Evolutionary conservation across 2,329 filamentous ascomycete species (phyloP).

Genomic region (Tetracladium maxilliforme): DNA sequence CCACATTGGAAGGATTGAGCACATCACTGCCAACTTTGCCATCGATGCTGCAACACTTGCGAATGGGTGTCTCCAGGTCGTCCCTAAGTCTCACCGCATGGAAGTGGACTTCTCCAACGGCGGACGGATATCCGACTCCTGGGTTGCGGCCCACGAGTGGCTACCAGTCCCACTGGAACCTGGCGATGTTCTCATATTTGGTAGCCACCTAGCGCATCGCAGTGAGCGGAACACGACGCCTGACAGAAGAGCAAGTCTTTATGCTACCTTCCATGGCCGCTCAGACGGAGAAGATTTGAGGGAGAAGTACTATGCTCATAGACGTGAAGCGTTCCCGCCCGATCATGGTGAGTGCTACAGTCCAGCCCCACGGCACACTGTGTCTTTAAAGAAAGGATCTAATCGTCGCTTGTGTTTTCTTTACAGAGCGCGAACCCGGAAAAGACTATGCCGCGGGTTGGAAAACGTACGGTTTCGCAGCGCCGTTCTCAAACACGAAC

Average conservation of each 20-base stretch:
- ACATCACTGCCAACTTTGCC: slow-evolving; percentile 17
- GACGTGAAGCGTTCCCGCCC: slow-evolving; percentile 10
- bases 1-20: slow-evolving; percentile 17
- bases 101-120: slow-evolving; percentile 13
- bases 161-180: slow-evolving; percentile 13
- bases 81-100: slow-evolving; percentile 17
- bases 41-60: slow-evolving; percentile 14
- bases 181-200: slow-evolving; percentile 16
- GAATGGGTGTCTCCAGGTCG: slow-evolving; percentile 18
- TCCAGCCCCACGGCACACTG: too few relatives aligned
- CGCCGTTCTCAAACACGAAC: slow-evolving; percentile 10
- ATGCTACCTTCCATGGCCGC: slow-evolving; percentile 12
- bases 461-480: slow-evolving; percentile 11
- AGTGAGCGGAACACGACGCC: slow-evolving; percentile 13
- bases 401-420: not conserved
- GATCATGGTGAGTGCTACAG: slow-evolving; percentile 11
- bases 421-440: slow-evolving; percentile 8
- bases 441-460: slow-evolving; percentile 10
- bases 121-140: slow-evolving; percentile 14
- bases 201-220: slow-evolving; percentile 17
- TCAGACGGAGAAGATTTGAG: slow-evolving; percentile 6
- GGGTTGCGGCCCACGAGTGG: slow-evolving; percentile 16
- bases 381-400: not conserved
- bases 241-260: slow-evolving; percentile 10
- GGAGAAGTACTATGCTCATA: slow-evolving; percentile 11